Percentiles rank a stretch among this genome's conserved stretches.
Conservation (phyloP, 768 basidiomycete species). For the Paxillus involutus region DNA sequence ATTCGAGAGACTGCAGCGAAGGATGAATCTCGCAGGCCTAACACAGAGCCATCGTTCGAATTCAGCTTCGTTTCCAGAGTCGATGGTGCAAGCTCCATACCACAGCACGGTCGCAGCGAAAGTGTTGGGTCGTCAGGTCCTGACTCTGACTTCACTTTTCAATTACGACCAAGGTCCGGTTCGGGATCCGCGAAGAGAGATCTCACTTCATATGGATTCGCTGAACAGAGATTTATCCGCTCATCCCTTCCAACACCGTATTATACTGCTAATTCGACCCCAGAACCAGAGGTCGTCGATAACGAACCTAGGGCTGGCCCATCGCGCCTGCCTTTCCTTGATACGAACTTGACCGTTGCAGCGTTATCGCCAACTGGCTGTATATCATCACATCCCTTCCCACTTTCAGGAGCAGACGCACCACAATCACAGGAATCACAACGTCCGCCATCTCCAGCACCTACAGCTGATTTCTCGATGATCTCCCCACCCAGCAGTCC, state of each 20-base stretch:
- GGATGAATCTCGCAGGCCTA: slow-evolving; percentile 2
- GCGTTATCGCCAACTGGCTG: not conserved
- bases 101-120: not conserved
- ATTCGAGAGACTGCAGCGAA: not conserved
- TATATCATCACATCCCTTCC: slow-evolving; percentile 25
- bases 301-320: slow-evolving; percentile 24
- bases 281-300: slow-evolving; percentile 21
- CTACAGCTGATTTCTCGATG: slow-evolving; percentile 47
- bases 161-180: slow-evolving; percentile 8
- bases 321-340: slow-evolving; percentile 24
- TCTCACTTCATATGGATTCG: slow-evolving; percentile 3
- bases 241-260: slow-evolving; percentile 29
- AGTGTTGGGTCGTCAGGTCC: slow-evolving; percentile 15
- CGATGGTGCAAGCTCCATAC: slow-evolving; percentile 6
- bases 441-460: slow-evolving; percentile 45
- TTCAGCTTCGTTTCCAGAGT: slow-evolving; percentile 3
- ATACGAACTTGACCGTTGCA: slow-evolving; percentile 17
- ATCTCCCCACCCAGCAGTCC: slow-evolving; percentile 41
- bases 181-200: slow-evolving; percentile 14
- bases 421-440: slow-evolving; percentile 16
- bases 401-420: slow-evolving; percentile 26
- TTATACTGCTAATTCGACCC: slow-evolving; percentile 32
- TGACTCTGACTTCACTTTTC: slow-evolving; percentile 22
- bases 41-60: slow-evolving; percentile 6
- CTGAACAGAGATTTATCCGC: slow-evolving; percentile 19